These are phyloP conservation scores for Aureobasidium sp. DNA, from an alignment of 2,329 filamentous ascomycete genomes.

Conservation along the genomic window DNA sequence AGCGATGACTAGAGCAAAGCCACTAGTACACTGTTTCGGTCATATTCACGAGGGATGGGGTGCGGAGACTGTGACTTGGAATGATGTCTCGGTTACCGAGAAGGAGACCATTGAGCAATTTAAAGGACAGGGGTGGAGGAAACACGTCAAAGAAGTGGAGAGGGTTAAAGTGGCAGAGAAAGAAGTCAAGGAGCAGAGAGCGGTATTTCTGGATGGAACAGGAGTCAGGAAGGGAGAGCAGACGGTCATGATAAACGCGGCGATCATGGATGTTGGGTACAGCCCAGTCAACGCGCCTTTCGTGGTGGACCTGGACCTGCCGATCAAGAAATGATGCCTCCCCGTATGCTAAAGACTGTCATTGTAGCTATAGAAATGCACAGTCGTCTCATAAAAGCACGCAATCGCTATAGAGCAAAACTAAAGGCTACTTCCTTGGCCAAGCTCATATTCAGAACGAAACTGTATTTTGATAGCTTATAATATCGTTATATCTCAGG, in stretches of 20 bases:
- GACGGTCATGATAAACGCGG: constrained; percentile 51
- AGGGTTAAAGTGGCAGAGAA: constrained; percentile 12
- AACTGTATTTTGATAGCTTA: too few species aligned
- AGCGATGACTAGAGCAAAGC: constrained; percentile 43
- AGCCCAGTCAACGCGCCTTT: constrained; percentile 44
- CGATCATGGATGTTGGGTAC: constrained; percentile 45
- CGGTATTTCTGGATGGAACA: constrained; percentile 25
- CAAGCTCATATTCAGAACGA: too few species aligned
- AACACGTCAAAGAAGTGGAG: constrained; percentile 14
- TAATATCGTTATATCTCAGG: too few species aligned
- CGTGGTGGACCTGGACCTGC: constrained; percentile 45
- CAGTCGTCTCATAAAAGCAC: too few species aligned
- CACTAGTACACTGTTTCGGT: constrained; percentile 52
- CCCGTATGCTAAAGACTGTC: too few species aligned
- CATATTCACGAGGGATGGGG: constrained; percentile 53
- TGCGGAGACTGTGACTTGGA: constrained; percentile 34
- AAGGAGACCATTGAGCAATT: constrained; percentile 28
- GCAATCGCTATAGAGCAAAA: too few species aligned
- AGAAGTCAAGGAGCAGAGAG: constrained; percentile 20
- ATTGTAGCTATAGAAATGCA: too few species aligned
- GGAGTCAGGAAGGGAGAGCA: constrained; percentile 38
- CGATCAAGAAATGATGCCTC: neutral
- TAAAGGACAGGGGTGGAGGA: constrained; percentile 16
- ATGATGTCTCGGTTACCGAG: constrained; percentile 20
- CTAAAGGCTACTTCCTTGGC: too few species aligned